Percentiles rank a stretch among this genome's conserved stretches.
Conservation (phyloP, 352 stramenopile species). For the Pilasporangium apinafurcum region DNA sequence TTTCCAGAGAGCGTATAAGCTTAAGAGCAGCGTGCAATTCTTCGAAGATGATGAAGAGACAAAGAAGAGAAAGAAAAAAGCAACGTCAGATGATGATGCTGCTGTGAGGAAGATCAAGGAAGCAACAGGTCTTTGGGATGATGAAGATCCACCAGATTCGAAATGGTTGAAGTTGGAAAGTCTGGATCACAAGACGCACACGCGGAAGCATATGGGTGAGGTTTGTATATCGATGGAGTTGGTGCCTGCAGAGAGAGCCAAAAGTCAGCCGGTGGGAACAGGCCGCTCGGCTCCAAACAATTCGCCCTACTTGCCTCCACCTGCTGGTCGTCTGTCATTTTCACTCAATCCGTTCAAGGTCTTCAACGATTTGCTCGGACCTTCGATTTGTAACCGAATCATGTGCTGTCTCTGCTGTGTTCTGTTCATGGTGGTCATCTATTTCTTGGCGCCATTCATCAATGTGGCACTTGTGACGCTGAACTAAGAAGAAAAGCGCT, state of each 20-base stretch:
- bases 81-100: slow-evolving; percentile 59
- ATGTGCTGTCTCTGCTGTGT: slow-evolving; percentile 85
- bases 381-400: slow-evolving; percentile 80
- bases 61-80: slow-evolving; percentile 75
- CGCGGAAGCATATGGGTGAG: slow-evolving; percentile 80
- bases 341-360: slow-evolving; percentile 90
- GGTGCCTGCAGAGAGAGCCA: slow-evolving; percentile 81
- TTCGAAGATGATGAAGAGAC: slow-evolving; percentile 80
- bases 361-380: slow-evolving; percentile 81
- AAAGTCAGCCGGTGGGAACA: slow-evolving; percentile 69
- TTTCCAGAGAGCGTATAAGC: slow-evolving; percentile 80
- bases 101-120: slow-evolving; percentile 82
- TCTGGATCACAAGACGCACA: slow-evolving; percentile 75
- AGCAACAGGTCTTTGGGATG: slow-evolving; percentile 79
- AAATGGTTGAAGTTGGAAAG: slow-evolving; percentile 84
- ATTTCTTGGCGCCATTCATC: slow-evolving; percentile 84
- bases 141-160: slow-evolving; percentile 67
- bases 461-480: slow-evolving; percentile 74
- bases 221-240: slow-evolving; percentile 86
- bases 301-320: slow-evolving; percentile 88
- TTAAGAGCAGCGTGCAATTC: slow-evolving; percentile 65
- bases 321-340: slow-evolving; percentile 87
- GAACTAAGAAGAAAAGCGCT: too few relatives aligned
- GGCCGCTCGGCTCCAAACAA: slow-evolving; percentile 89
- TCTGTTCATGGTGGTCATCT: slow-evolving; percentile 78